phyloP scores from a whole-genome alignment of 2,329 filamentous ascomycete genomes.

The Fusarium sp. region DNA sequence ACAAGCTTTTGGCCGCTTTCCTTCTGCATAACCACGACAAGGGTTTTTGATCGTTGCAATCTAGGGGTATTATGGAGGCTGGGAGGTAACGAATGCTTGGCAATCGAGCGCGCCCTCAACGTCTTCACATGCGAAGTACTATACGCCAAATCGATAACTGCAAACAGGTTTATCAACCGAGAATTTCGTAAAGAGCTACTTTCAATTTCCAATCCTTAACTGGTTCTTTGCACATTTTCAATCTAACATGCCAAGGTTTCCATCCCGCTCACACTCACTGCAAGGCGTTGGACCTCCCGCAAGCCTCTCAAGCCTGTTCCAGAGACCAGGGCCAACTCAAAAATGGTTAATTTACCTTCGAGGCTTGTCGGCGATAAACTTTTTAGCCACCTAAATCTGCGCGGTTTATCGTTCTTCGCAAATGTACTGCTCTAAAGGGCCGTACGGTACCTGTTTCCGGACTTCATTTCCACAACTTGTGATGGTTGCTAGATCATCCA shows the following conservation, averaged over 20 bases:
- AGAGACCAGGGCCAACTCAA: not conserved
- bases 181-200: constrained; percentile 12
- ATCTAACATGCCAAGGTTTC: constrained; percentile 6
- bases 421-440: not conserved
- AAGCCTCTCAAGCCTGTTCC: constrained; percentile 22
- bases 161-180: not conserved
- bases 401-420: constrained; percentile 11
- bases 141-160: not conserved
- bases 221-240: constrained; percentile 2
- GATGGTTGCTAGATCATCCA: constrained; percentile 32
- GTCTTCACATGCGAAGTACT: not conserved
- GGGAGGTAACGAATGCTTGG: constrained; percentile 28
- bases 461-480: constrained; percentile 46
- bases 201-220: not conserved
- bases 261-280: constrained; percentile 17
- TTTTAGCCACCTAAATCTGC: constrained; percentile 18
- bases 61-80: constrained; percentile 19
- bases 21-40: constrained; percentile 15
- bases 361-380: constrained; percentile 12
- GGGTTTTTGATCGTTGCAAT: constrained; percentile 22
- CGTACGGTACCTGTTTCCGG: constrained; percentile 3
- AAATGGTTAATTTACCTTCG: constrained; percentile 8
- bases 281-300: constrained; percentile 24
- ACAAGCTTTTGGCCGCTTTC: constrained; percentile 35
- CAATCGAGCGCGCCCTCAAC: constrained; percentile 1